phyloP scores from a whole-genome alignment of 2,329 filamentous ascomycete genomes.

The Pseudogymnoascus sp. region DNA sequence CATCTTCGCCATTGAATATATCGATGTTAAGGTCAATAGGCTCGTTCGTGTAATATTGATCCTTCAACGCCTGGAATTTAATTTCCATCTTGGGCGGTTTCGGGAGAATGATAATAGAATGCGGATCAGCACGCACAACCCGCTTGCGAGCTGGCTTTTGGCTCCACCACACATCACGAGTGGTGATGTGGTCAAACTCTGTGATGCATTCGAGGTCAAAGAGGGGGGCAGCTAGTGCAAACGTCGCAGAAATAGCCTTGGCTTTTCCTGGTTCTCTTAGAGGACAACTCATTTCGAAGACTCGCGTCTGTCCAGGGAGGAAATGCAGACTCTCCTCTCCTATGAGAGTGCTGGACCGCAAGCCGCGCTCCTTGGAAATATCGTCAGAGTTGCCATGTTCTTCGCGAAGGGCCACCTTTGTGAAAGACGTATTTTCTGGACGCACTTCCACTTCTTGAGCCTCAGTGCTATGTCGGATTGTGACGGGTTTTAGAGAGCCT shows the following conservation, averaged over 20 bases:
- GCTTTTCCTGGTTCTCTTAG: conserved; percentile 78
- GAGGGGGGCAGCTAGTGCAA: conserved; percentile 54
- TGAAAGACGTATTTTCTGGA: conserved; percentile 15
- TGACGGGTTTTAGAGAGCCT: conserved; percentile 49
- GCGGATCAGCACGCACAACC: conserved; percentile 42
- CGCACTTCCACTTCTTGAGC: conserved; percentile 10
- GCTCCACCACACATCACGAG: conserved; percentile 43
- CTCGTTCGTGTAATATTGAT: conserved; percentile 83
- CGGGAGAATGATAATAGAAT: conserved; percentile 65
- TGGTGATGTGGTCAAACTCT: conserved; percentile 39
- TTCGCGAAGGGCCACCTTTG: conserved; percentile 11
- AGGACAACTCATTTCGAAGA: conserved; percentile 64
- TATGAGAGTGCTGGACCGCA: conserved; percentile 29
- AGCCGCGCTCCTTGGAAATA: background rate
- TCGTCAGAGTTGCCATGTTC: background rate
- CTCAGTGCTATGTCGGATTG: conserved; percentile 33
- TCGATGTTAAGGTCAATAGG: conserved; percentile 59
- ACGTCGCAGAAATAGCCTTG: conserved; percentile 53
- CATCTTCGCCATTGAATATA: conserved; percentile 75
- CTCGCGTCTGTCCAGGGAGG: conserved; percentile 55
- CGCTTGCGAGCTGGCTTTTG: conserved; percentile 37
- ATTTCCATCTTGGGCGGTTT: conserved; percentile 90
- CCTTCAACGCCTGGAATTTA: conserved; percentile 49
- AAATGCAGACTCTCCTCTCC: conserved; percentile 60
- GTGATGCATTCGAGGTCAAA: conserved; percentile 63